Percentiles rank a stretch among this genome's conserved stretches.
These are phyloP conservation scores for Lobosporangium transversale DNA, from an alignment of 192 early-diverging fungal species.

Conservation along the genomic window DNA sequence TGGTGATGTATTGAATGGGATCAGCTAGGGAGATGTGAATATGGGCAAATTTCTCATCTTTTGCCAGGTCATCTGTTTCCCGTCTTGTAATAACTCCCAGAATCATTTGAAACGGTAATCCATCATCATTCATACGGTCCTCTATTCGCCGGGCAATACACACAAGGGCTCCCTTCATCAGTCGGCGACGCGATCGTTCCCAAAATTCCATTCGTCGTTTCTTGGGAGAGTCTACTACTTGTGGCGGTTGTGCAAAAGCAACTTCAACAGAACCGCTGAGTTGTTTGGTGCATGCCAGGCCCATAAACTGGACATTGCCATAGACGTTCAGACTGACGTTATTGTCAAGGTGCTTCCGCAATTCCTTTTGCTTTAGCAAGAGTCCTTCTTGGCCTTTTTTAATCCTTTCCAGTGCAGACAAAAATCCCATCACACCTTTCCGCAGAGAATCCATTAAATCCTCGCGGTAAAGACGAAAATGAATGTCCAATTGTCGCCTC, in stretches of 20 bases:
- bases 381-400: constrained; percentile 11
- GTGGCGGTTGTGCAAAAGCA: constrained; percentile 34
- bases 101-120: constrained; percentile 28
- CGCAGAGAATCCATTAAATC: constrained; percentile 62
- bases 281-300: constrained; percentile 30
- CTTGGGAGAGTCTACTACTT: neutral
- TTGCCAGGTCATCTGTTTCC: constrained; percentile 31
- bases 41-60: constrained; percentile 1
- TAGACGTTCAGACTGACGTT: constrained; percentile 54
- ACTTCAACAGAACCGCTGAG: constrained; percentile 30
- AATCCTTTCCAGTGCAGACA: constrained; percentile 19
- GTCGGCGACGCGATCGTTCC: constrained; percentile 50
- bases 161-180: constrained; percentile 59
- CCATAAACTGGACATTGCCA: constrained; percentile 38
- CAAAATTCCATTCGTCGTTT: constrained; percentile 54
- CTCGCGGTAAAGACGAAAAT: constrained; percentile 69
- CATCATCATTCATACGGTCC: neutral
- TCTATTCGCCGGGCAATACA: constrained; percentile 47
- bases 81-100: constrained; percentile 55
- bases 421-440: constrained; percentile 55
- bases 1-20: constrained; percentile 21
- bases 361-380: constrained; percentile 20
- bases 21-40: constrained; percentile 50
- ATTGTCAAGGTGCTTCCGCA: constrained; percentile 30
- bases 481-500: constrained; percentile 61